Evolutionary conservation across 345 rosid genomes (phyloP), one percentile per base, ranked within the genome.

Genomic region (Gossypium sturtianum): DNA sequence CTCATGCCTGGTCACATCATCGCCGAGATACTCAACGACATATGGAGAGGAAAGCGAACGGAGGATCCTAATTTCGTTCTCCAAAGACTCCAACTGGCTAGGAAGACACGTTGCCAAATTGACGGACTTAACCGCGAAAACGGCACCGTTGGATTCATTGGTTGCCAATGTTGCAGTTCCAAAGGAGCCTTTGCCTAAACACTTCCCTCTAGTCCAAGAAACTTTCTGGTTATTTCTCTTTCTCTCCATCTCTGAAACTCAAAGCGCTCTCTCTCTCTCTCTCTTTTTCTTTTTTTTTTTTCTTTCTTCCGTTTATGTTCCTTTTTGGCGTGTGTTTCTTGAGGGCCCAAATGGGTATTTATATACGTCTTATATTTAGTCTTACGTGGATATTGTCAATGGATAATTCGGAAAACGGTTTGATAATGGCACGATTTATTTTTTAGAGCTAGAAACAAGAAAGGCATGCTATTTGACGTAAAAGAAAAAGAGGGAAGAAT

Each of bases 121-220:
- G 23, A 87, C 92, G 0, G 93, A 87, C 78, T 89, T 89, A 10
- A 87, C 93, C 0, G 90, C 91, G 48, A 89, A 89, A 13, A 81
- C 82, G 12, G 63, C 59, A 16, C 87, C 82, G 74, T 68, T 54
- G 0, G 56, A 64, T 74, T 8, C 67, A 64, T 80, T 19, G 73
- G 83, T 75, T 12, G 83, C 89, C 22, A 85, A 58, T 71, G 61
- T 77, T 43, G 85, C 93, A 19, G 86, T 70, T n/a, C 91, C 93
- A 23, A 81, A 89, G 2, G 87, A 79, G 9, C 91, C 93, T 71
- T 70, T 84, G 72, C 90, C 91, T 13, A 86, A 57, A 70, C 82
- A 78, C 80, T 83, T 81, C 57, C 91, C 90, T 76, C 87, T 81
- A 2, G 63, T 43, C 89, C 89, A 86, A 53, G 82, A 69, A 27